phyloP scores from a whole-genome alignment of 192 early-diverging fungal species.

The Neocallimastix lanati region DNA sequence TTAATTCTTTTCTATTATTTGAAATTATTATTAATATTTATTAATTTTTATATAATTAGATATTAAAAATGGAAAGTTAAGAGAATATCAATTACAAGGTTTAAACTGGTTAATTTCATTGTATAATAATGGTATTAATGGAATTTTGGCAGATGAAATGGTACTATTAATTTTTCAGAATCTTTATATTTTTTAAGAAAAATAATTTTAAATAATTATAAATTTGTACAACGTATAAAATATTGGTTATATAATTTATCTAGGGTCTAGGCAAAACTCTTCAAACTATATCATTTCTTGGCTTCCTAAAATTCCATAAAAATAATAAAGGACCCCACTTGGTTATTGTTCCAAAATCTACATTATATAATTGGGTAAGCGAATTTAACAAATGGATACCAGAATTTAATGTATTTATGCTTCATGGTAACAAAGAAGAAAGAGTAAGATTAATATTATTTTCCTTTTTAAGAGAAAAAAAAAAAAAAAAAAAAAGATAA shows the following conservation, averaged over 20 bases:
- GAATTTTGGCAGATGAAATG: conserved; percentile 98
- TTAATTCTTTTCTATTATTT: too few species aligned
- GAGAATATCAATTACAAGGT: conserved; percentile 93
- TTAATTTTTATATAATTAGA: conserved; percentile 19
- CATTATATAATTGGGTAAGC: conserved; percentile 85
- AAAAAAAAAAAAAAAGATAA: conserved; percentile 2
- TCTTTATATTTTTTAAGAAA: too few species aligned
- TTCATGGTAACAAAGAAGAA: conserved; percentile 75
- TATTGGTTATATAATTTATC: too few species aligned
- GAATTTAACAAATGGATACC: conserved; percentile 90
- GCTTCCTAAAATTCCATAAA: conserved; percentile 74
- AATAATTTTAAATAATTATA: too few species aligned
- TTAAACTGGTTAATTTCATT: conserved; percentile 96
- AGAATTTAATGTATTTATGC: conserved; percentile 63
- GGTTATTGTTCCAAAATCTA: conserved; percentile 91
- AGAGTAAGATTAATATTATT: conserved; percentile 26
- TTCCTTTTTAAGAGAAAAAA: conserved; percentile 1
- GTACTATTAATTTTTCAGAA: conserved; percentile 11
- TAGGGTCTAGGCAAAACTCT: conserved; percentile 89
- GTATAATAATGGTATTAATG: conserved; percentile 94
- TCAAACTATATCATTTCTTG: conserved; percentile 90
- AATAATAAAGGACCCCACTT: conserved; percentile 69
- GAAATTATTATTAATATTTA: background rate
- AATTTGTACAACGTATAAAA: too few species aligned
- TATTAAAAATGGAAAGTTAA: conserved; percentile 73